Conservation (phyloP, 2,329 filamentous ascomycete species). For the Beauveria rudraprayagi region DNA sequence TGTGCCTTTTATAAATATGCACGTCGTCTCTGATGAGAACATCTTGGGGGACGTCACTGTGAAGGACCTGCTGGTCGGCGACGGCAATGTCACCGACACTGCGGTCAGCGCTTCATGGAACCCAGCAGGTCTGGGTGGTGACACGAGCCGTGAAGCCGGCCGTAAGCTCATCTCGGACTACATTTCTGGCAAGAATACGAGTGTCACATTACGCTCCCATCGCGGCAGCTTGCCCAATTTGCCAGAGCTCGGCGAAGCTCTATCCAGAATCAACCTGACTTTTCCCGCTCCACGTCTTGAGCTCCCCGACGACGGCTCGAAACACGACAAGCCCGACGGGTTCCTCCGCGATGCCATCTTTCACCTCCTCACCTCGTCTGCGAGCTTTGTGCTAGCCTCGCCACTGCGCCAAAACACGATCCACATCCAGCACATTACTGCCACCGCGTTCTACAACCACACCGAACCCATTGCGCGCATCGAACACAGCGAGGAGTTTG, state of each 20-base stretch:
- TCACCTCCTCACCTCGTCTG: slow-evolving; percentile 79
- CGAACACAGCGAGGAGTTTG: slow-evolving; percentile 63
- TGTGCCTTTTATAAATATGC: slow-evolving; percentile 73
- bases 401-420: slow-evolving; percentile 67
- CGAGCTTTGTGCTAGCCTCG: slow-evolving; percentile 74
- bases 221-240: slow-evolving; percentile 63
- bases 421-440: slow-evolving; percentile 71
- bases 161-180: slow-evolving; percentile 75
- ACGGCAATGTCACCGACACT: slow-evolving; percentile 66
- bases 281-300: slow-evolving; percentile 62
- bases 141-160: slow-evolving; percentile 53
- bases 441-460: slow-evolving; percentile 77
- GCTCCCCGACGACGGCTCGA: slow-evolving; percentile 37
- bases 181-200: slow-evolving; percentile 80
- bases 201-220: slow-evolving; percentile 65
- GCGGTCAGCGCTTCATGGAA: slow-evolving; percentile 66
- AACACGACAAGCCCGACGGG: slow-evolving; percentile 31
- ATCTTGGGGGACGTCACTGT: slow-evolving; percentile 68
- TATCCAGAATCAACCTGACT: slow-evolving; percentile 64
- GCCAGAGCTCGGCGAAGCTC: slow-evolving; percentile 61
- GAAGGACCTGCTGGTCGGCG: slow-evolving; percentile 51
- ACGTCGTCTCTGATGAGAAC: slow-evolving; percentile 65
- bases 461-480: slow-evolving; percentile 73
- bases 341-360: slow-evolving; percentile 85
- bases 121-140: slow-evolving; percentile 53